Percentiles rank a stretch among this genome's conserved stretches.
phyloP scores from a whole-genome alignment of 805 yeast genomes.

The Saccharomycopsis sp. region DNA sequence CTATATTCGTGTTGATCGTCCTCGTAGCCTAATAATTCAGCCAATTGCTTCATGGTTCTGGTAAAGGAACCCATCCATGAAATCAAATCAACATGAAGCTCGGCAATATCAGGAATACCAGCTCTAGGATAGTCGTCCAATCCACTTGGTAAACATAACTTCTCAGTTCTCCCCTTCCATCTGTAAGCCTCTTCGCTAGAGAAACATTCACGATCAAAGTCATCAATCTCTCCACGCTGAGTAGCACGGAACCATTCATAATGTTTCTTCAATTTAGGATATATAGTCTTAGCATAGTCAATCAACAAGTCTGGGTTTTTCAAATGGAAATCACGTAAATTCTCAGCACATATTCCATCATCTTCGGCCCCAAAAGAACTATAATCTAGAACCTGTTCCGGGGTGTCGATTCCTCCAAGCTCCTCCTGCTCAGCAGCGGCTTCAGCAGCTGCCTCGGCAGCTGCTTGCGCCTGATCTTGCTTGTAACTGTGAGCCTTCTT shows the following conservation, averaged over 20 bases:
- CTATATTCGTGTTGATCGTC: constrained; percentile 55
- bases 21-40: constrained; percentile 49
- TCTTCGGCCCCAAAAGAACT: constrained; percentile 11
- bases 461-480: background rate
- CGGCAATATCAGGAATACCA: constrained; percentile 73
- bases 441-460: background rate
- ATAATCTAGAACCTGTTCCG: constrained; percentile 25
- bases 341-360: constrained; percentile 21
- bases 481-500: constrained; percentile 34
- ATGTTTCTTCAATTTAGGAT: constrained; percentile 71
- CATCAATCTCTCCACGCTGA: constrained; percentile 68
- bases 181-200: constrained; percentile 63
- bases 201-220: constrained; percentile 55
- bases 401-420: constrained; percentile 29
- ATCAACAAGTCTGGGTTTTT: constrained; percentile 52
- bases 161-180: constrained; percentile 87
- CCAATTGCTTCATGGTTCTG: constrained; percentile 67
- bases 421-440: constrained; percentile 14
- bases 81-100: constrained; percentile 80
- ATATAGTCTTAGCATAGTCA: constrained; percentile 55
- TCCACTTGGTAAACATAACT: constrained; percentile 89
- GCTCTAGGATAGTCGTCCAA: constrained; percentile 94
- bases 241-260: constrained; percentile 80
- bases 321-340: constrained; percentile 47
- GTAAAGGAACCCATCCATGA: constrained; percentile 96